Base-by-base conservation (phyloP, 225 moss, liverwort and hornwort genomes). In the Straminergon stramineum region DNA sequence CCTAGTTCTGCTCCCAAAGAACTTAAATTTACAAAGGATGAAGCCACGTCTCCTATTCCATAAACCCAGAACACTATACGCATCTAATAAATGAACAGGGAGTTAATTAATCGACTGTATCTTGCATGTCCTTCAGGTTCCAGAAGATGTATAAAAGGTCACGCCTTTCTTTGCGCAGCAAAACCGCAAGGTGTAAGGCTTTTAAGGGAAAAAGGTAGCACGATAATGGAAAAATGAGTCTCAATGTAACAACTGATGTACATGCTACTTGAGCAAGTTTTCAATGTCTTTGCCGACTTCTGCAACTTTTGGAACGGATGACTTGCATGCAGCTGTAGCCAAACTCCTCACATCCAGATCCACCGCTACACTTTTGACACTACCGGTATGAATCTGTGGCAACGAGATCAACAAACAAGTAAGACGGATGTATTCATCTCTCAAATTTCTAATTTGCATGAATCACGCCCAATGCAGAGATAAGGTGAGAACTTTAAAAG, bases 271-370 rank as follows among this genome's bases (percentile, higher is more conserved):
- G 56, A 99, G 96, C 84, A 99, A 84, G 83, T 90, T 94, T 88
- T 96, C 92, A 39, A 99, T 95, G 90, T 99, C 99, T 89, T 93
- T 96, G 79, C 95, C 99, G 56, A 97, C 97, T 92, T 97, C 99
- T 76, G 93, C 87, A 89, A 97, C 85, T 92, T 97, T 99, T 7
- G 93, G 68, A 52, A 92, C 93, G 27, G 94, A 89, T 17, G 99
- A 97, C 88, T 97, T 95, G 76, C 92, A 85, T 26, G 99, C 96
- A 75, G 90, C 86, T 78, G 89, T 83, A 73, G 92, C 96, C 89
- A 97, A 94, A 88, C 92, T 94, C 88, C 67, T 92, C 68, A 94
- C 94, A 87, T 96, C 99, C 91, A 99, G 91, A 90, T 99, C 99
- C 90, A 96, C 77, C 55, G 97, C 97, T 87, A 97, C 88, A 43